Evolutionary conservation across 257 asterid species (phyloP), one percentile per base, ranked within the genome.

Genomic region (Solanum bukasovii): DNA sequence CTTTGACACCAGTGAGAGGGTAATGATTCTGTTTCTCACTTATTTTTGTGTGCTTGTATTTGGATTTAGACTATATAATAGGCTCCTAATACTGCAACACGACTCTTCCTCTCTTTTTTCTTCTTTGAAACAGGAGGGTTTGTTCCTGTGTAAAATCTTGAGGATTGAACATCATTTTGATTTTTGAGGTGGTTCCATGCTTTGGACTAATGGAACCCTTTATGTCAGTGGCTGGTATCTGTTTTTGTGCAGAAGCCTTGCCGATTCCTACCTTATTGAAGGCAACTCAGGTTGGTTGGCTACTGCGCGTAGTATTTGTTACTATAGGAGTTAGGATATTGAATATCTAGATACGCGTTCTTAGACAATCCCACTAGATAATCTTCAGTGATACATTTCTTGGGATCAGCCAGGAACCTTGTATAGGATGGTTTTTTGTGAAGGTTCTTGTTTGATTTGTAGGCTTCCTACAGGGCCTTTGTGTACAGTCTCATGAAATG

Each of bases 281-380:
- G 93, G 93, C 93, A 93, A 92, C 92, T 90, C 92, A 91, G 44
- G 49, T 92, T 87, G 93, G 92, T 81, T 81, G 42, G 40, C 93
- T 91, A 91, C 87, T 87, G 91, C 89, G 85, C 46, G 27, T 87
- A 87, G 67, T 29, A 44, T 44, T 79, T 27, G 16, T 44, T 42
- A 27, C 77, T 70, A 38, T 25, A 70, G 82, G 63, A 68, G 79
- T 84, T 82, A 77, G 38, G 85, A 81, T 81, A 46, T 9, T 81
- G 85, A 46, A 81, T 40, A 29, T 81, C 14, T 2, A 13, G 65
- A 25, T 44, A 42, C 84, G 29, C 46, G 21, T 78, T 78, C n/a
- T 25, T 14, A 44, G 25, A 79, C 14, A 79, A 44, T 79, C 38
- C 38, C 38, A 75, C 20, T 75, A 38, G 83, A 37, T 37, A 46